Evolutionary conservation across 73 alveolate species (phyloP).

Genomic region (Paramecium pentaurelia): DNA sequence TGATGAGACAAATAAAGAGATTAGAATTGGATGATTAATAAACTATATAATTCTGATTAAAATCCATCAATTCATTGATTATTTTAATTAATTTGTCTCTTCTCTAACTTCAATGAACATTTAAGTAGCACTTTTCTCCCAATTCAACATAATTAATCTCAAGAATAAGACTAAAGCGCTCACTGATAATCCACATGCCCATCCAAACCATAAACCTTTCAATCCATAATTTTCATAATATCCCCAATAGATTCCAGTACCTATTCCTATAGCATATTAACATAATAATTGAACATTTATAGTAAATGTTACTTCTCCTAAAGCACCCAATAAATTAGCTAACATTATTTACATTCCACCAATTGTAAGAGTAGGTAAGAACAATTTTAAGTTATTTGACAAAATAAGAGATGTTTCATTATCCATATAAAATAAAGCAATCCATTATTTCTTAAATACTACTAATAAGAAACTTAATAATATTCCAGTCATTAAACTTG

Average conservation of each 20-base stretch:
- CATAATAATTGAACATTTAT: background rate
- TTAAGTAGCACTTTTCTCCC: background rate
- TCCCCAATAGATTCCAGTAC: slow-evolving; percentile 12
- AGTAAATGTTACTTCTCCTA: background rate
- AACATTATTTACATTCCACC: slow-evolving; percentile 23
- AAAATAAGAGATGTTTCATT: background rate
- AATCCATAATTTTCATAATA: background rate
- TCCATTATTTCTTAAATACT: background rate
- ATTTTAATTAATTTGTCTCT: background rate
- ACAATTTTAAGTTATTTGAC: background rate
- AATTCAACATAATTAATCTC: background rate
- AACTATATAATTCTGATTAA: background rate
- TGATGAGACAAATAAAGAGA: slow-evolving; percentile 19
- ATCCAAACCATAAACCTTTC: slow-evolving; percentile 29
- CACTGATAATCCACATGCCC: slow-evolving; percentile 25
- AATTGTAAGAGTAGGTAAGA: background rate
- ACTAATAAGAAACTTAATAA: background rate
- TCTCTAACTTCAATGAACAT: background rate
- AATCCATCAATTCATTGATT: background rate
- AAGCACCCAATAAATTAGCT: background rate
- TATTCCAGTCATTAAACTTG: slow-evolving; percentile 17
- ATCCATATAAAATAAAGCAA: slow-evolving; percentile 22
- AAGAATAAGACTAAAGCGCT: background rate
- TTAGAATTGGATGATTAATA: background rate
- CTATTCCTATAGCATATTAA: slow-evolving; percentile 26